A percentile compares a stretch with the other conserved stretches of the same genome.
phyloP scores from a whole-genome alignment of 768 basidiomycete species.

The Phylloporus scabripes region DNA sequence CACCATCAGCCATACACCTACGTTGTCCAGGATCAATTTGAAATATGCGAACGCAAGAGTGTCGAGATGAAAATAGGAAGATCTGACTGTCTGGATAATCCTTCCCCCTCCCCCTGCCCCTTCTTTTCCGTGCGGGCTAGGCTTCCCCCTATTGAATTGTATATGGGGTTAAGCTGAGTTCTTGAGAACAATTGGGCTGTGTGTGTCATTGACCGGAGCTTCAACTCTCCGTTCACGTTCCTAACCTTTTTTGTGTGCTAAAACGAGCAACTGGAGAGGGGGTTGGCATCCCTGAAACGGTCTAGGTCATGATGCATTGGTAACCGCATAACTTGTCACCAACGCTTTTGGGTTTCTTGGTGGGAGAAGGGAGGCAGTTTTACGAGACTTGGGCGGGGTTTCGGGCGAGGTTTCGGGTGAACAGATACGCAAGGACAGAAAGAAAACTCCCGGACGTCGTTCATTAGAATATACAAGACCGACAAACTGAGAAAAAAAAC shows the following conservation, averaged over 20 bases:
- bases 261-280: not conserved
- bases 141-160: not conserved
- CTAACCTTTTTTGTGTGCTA: not conserved
- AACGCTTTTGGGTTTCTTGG: not conserved
- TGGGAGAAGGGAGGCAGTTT: not conserved
- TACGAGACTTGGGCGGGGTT: not conserved
- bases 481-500: too few relatives aligned
- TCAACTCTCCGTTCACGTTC: not conserved
- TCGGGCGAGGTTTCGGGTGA: too few relatives aligned
- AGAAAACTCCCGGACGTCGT: not conserved
- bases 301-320: not conserved
- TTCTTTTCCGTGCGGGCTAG: not conserved
- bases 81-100: not conserved
- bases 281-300: not conserved
- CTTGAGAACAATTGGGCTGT: not conserved
- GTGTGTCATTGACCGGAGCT: not conserved
- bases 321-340: not conserved
- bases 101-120: not conserved
- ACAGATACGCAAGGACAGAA: not conserved
- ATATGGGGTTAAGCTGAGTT: not conserved
- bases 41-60: constrained; percentile 1
- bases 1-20: not conserved
- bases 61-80: not conserved
- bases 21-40: not conserved
- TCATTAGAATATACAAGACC: not conserved